These are phyloP conservation scores for Haplographium delicatum DNA, from an alignment of 495 filamentous ascomycete genomes.

Conservation along the genomic window DNA sequence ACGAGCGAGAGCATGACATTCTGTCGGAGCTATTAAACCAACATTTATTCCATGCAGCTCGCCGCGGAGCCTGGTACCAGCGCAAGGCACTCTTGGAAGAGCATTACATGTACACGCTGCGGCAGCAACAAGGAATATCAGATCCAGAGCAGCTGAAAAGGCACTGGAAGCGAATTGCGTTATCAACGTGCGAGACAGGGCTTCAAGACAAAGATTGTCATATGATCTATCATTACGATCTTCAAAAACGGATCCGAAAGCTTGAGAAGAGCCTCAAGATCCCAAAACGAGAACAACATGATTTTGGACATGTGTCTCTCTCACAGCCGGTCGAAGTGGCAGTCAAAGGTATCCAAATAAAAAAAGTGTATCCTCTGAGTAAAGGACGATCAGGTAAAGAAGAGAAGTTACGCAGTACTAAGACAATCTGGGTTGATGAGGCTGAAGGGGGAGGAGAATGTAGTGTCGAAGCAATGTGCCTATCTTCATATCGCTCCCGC, in stretches of 20 bases:
- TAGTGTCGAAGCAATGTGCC: constrained; percentile 82
- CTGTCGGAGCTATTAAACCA: constrained; percentile 74
- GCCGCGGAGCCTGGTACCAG: constrained; percentile 92
- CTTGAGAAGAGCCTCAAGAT: constrained; percentile 80
- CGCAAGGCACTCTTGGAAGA: constrained; percentile 92
- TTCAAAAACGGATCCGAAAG: constrained; percentile 88
- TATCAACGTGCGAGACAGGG: constrained; percentile 80
- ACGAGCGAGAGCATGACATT: constrained; percentile 71
- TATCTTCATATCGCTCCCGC: constrained; percentile 72
- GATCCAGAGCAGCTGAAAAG: constrained; percentile 63
- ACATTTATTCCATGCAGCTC: constrained; percentile 74
- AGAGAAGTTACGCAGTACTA: constrained; percentile 45
- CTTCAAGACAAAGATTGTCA: constrained; percentile 86
- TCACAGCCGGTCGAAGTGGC: constrained; percentile 67
- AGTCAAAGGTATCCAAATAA: constrained; percentile 69
- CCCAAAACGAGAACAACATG: constrained; percentile 83
- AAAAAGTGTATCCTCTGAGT: constrained; percentile 28
- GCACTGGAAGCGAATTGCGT: constrained; percentile 74
- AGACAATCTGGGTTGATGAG: constrained; percentile 86
- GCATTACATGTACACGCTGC: constrained; percentile 65
- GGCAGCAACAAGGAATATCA: constrained; percentile 9
- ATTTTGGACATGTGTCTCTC: constrained; percentile 81
- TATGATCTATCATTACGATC: constrained; percentile 85
- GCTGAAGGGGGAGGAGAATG: constrained; percentile 63
- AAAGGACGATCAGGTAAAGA: constrained; percentile 22